Base-by-base conservation (phyloP, 305 asterid genomes). In the Nicotiana rustica region DNA sequence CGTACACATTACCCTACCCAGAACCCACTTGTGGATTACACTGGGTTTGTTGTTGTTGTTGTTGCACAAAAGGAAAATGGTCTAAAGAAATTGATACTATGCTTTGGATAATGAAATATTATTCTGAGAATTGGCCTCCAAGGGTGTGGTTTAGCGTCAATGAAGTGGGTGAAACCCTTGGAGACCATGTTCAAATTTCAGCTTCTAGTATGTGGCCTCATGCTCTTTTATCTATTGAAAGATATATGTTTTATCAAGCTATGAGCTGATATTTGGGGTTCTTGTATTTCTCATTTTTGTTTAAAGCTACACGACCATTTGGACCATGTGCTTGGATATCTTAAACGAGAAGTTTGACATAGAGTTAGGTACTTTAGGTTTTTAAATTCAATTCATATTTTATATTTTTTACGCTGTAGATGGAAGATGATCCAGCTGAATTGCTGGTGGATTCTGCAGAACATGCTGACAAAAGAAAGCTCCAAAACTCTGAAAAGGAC, bases 381-480 rank as follows among this genome's bases (percentile, higher is more conserved):
- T 67, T 79, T 35, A 64, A 81, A 81, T 89, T 78, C 69, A 86
- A 80, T 84, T 60, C 73, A 73, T 86, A 66, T 7, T 41, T 81
- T 69, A 61, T 68, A 82, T 84, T 83, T 82, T 82, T 83, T 86
- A 79, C 61, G 67, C 78, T 90, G 90, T 85, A 94, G 98, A 84
- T 88, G 88, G 95, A 94, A 88, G 97, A 91, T 86, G 87, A 88
- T 92, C 95, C 94, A 83, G 91, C 93, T 85, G 95, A 90, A 89
- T 84, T 88, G 65, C 87, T 85, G 88, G 91, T 88, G 80, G 88
- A 82, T 82, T 82, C 92, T 87, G 88, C 90, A 33, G 91, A 89
- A 83, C 88, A 84, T 78, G 73, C 81, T 77, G 82, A 77, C 85
- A 80, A 81, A 79, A 82, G 79, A 87, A 91, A 91, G 89, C 81